A percentile compares a stretch with the other conserved stretches of the same genome.
Conservation (phyloP, 2,329 filamentous ascomycete species). For the Coleophoma eucalyptorum region DNA sequence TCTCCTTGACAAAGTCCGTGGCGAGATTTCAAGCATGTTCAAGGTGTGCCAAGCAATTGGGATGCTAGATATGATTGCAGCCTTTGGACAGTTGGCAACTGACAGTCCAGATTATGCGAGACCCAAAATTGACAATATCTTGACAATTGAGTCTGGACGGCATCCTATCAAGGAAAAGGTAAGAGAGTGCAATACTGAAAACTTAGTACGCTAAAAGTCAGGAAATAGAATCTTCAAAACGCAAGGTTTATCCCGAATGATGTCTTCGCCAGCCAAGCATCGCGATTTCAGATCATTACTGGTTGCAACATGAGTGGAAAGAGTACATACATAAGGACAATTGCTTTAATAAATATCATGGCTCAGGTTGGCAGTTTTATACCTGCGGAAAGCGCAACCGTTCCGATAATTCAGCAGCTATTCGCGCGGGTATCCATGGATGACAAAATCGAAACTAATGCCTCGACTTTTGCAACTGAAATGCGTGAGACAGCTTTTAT, state of each 20-base stretch:
- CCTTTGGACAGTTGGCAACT: conserved; percentile 72
- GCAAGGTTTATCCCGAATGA: conserved; percentile 83
- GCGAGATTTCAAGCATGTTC: conserved; percentile 71
- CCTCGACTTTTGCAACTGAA: conserved; percentile 90
- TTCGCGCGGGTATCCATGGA: conserved; percentile 87
- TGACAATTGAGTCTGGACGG: conserved; percentile 63
- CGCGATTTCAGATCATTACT: conserved; percentile 88
- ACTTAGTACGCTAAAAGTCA: too few relatives aligned
- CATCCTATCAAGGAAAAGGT: conserved; percentile 69
- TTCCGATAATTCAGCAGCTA: conserved; percentile 76
- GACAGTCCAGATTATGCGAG: conserved; percentile 56
- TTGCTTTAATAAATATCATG: conserved; percentile 87
- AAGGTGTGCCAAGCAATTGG: conserved; percentile 82
- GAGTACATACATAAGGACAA: conserved; percentile 85
- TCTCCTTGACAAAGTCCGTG: conserved; percentile 69
- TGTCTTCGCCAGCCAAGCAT: conserved; percentile 76
- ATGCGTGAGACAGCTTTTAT: conserved; percentile 98
- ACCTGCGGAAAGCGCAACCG: conserved; percentile 77
- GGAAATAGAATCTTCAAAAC: conserved; percentile 45
- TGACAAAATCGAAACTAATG: conserved; percentile 83
- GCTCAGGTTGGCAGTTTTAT: conserved; percentile 90
- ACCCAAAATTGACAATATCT: conserved; percentile 57
- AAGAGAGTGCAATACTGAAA: neutral
- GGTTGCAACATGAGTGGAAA: conserved; percentile 99
- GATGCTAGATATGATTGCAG: conserved; percentile 78